These are phyloP conservation scores for Hypoxylon lenormandii DNA, from an alignment of 495 filamentous ascomycete species.

Conservation along the genomic window DNA sequence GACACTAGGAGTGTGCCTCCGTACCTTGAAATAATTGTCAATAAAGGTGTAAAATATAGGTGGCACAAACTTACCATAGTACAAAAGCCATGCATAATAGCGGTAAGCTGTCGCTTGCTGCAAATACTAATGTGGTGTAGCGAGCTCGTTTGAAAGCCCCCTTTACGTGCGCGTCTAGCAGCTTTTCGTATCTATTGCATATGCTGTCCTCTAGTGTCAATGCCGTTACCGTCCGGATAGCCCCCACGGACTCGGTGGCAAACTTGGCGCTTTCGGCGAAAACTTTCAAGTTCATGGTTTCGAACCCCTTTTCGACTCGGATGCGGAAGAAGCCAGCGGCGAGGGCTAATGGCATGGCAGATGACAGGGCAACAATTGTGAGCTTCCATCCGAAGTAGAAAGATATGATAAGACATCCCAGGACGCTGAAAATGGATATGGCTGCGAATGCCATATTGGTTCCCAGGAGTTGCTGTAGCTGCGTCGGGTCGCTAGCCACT, in stretches of 20 bases:
- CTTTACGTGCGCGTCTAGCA: conserved; percentile 65
- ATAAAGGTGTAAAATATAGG: background rate
- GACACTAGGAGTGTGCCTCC: conserved; percentile 59
- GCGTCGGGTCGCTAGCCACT: conserved; percentile 69
- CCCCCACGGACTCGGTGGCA: conserved; percentile 67
- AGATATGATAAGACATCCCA: conserved; percentile 63
- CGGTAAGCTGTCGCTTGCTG: conserved; percentile 62
- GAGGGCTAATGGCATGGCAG: conserved; percentile 64
- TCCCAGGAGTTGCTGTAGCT: conserved; percentile 73
- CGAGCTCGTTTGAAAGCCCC: conserved; percentile 66
- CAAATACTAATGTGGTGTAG: conserved; percentile 64
- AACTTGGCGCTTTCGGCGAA: conserved; percentile 69
- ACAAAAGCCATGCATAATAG: conserved; percentile 69
- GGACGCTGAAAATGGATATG: conserved; percentile 62
- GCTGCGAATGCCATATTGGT: conserved; percentile 65
- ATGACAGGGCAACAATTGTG: conserved; percentile 62
- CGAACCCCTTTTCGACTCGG: conserved; percentile 66
- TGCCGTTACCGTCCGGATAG: conserved; percentile 68
- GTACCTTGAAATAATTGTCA: conserved; percentile 47
- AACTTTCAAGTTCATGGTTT: conserved; percentile 62
- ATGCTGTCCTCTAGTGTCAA: conserved; percentile 68
- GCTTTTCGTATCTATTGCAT: conserved; percentile 58
- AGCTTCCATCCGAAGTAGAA: conserved; percentile 71
- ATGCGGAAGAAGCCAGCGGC: conserved; percentile 65
- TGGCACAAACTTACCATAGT: conserved; percentile 63